Conservation (phyloP, 768 basidiomycete species). For the Termitomyces sp. region DNA sequence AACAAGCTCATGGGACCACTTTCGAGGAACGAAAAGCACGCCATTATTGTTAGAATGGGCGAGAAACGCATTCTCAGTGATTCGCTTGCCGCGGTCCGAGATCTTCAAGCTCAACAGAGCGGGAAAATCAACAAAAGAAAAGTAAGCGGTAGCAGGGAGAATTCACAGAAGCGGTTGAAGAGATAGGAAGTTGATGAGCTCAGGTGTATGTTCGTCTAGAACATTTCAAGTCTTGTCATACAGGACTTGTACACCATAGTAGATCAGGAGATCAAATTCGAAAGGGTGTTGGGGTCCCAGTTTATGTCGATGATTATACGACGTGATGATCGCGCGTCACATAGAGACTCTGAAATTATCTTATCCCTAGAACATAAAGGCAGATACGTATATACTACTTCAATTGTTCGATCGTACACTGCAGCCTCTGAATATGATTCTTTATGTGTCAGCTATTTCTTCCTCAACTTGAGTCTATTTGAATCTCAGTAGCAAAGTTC, state of each 20-base stretch:
- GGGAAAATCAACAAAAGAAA: constrained; percentile 11
- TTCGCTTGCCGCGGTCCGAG: constrained; percentile 18
- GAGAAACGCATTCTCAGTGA: constrained; percentile 66
- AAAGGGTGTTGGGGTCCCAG: constrained; percentile 9
- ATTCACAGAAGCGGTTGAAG: constrained; percentile 9
- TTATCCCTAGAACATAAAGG: too few relatives aligned
- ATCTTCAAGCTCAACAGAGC: not conserved
- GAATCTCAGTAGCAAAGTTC: too few relatives aligned
- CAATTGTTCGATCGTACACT: too few relatives aligned
- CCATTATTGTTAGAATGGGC: constrained; percentile 69
- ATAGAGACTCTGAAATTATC: too few relatives aligned
- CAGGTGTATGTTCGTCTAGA: not conserved
- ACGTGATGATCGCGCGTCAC: too few relatives aligned
- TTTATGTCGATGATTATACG: not conserved
- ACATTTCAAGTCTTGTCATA: not conserved
- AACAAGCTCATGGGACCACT: constrained; percentile 33
- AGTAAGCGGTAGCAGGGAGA: constrained; percentile 1
- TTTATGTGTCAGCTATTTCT: too few relatives aligned
- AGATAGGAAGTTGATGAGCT: not conserved
- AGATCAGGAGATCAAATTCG: not conserved
- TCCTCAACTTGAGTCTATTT: too few relatives aligned
- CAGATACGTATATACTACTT: too few relatives aligned
- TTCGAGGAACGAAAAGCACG: constrained; percentile 46
- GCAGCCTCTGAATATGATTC: too few relatives aligned
- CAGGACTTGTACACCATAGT: too few relatives aligned